A percentile compares a stretch with the other conserved stretches of the same genome.
These are phyloP conservation scores for Trametes cinnabarina DNA, from an alignment of 768 basidiomycete species.

Conservation along the genomic window DNA sequence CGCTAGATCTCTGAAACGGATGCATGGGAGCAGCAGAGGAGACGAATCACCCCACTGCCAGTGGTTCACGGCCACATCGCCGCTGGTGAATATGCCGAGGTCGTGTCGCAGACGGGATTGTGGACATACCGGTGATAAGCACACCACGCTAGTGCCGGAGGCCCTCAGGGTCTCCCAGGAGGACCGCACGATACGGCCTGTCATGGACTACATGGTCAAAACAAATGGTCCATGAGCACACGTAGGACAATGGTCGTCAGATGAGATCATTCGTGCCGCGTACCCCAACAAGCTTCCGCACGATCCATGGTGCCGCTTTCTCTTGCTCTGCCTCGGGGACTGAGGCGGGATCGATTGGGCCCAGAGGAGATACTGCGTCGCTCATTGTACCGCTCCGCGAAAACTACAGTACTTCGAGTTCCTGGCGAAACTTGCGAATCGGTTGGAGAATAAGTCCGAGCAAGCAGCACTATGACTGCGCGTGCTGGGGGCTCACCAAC, in stretches of 20 bases:
- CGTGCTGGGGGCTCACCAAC: too few species aligned
- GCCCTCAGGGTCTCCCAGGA: slow-evolving; percentile 62
- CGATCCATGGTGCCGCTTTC: slow-evolving; percentile 59
- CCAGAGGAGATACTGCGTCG: slow-evolving; percentile 38
- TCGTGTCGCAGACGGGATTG: background rate
- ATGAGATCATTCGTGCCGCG: slow-evolving; percentile 30
- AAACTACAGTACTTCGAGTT: background rate
- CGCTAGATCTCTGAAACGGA: slow-evolving; percentile 60
- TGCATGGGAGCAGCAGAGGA: slow-evolving; percentile 59
- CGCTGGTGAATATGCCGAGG: background rate
- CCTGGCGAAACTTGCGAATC: too few species aligned
- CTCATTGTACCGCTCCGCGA: slow-evolving; percentile 1
- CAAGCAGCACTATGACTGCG: too few species aligned
- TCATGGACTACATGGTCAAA: slow-evolving; percentile 45
- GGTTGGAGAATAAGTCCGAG: too few species aligned
- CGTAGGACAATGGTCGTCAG: background rate
- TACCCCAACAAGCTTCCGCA: slow-evolving; percentile 63
- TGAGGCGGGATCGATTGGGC: slow-evolving; percentile 50
- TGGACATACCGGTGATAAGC: slow-evolving; percentile 55
- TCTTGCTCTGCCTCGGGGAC: slow-evolving; percentile 46
- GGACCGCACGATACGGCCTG: slow-evolving; percentile 61
- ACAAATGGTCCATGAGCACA: background rate
- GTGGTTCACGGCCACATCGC: background rate
- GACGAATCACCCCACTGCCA: slow-evolving; percentile 63
- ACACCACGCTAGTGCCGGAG: slow-evolving; percentile 55